These are phyloP conservation scores for Fonsecaea nubica DNA, from an alignment of 2,329 filamentous ascomycete genomes.

Conservation along the genomic window DNA sequence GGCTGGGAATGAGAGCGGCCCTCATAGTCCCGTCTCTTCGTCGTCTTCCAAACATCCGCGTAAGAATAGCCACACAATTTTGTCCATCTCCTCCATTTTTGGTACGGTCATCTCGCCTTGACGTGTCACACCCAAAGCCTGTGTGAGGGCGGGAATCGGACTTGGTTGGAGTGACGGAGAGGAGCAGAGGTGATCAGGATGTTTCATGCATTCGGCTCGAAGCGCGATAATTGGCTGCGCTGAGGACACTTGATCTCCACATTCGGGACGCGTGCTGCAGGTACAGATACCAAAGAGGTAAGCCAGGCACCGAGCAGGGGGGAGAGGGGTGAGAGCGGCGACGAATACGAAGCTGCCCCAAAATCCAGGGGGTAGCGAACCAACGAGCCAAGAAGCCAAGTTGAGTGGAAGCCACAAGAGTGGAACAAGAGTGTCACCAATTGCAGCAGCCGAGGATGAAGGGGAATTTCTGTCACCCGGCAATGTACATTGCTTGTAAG, in stretches of 20 bases:
- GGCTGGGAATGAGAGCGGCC: not conserved
- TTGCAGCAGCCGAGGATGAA: not conserved
- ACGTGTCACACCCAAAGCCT: not conserved
- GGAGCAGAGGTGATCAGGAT: slow-evolving; percentile 7
- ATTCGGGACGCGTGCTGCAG: slow-evolving; percentile 6
- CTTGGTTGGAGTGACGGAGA: slow-evolving; percentile 7
- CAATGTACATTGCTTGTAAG: not conserved
- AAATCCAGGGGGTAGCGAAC: slow-evolving; percentile 3
- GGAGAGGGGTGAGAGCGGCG: not conserved
- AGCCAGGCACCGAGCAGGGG: slow-evolving; percentile 1
- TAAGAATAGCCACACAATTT: not conserved
- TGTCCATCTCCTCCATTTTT: not conserved
- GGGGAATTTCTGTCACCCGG: not conserved
- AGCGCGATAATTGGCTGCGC: slow-evolving; percentile 16
- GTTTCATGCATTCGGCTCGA: slow-evolving; percentile 16
- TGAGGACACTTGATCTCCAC: not conserved
- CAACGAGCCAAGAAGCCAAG: not conserved
- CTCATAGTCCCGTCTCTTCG: not conserved
- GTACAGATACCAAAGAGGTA: slow-evolving; percentile 1
- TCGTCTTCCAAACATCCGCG: not conserved
- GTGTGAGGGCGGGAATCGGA: not conserved
- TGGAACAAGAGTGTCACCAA: slow-evolving; percentile 1
- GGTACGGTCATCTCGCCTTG: not conserved
- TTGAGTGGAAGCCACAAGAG: not conserved
- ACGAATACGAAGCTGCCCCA: not conserved